Conservation (phyloP, 2,329 filamentous ascomycete species). For the Fusarium haematococcum region DNA sequence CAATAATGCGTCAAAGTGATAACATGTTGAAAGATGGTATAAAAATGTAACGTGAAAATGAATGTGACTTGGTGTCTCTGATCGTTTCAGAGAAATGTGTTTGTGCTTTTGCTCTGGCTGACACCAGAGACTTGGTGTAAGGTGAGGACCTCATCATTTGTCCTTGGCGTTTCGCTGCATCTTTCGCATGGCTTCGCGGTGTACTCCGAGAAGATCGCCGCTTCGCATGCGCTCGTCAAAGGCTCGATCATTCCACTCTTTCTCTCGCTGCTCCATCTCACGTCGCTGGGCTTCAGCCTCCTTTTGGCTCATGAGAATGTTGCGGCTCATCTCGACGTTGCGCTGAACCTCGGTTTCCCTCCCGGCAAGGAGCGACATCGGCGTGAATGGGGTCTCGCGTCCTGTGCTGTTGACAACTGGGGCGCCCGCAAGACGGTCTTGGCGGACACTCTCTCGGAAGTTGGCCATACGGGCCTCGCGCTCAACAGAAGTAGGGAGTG, state of each 20-base stretch:
- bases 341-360: constrained; percentile 58
- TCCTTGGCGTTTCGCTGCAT: constrained; percentile 72
- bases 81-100: neutral
- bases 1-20: constrained; percentile 31
- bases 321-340: constrained; percentile 66
- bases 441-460: constrained; percentile 74
- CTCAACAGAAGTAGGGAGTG: constrained; percentile 54
- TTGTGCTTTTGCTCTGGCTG: neutral
- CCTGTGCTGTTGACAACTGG: constrained; percentile 49
- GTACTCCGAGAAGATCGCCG: constrained; percentile 78
- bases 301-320: constrained; percentile 69
- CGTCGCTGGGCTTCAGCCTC: constrained; percentile 71
- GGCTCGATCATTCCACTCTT: constrained; percentile 69
- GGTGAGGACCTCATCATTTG: constrained; percentile 5
- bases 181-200: constrained; percentile 81
- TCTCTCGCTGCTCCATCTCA: constrained; percentile 68
- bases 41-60: constrained; percentile 26
- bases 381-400: constrained; percentile 55
- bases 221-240: constrained; percentile 83
- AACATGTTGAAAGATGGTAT: constrained; percentile 22
- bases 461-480: constrained; percentile 72
- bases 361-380: constrained; percentile 48
- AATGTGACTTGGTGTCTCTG: constrained; percentile 3
- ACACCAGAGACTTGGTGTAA: neutral
- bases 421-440: constrained; percentile 65